Conservation (phyloP, 1,284 basidiomycete genomes). For the Pseudozyma tsukubaensis region DNA sequence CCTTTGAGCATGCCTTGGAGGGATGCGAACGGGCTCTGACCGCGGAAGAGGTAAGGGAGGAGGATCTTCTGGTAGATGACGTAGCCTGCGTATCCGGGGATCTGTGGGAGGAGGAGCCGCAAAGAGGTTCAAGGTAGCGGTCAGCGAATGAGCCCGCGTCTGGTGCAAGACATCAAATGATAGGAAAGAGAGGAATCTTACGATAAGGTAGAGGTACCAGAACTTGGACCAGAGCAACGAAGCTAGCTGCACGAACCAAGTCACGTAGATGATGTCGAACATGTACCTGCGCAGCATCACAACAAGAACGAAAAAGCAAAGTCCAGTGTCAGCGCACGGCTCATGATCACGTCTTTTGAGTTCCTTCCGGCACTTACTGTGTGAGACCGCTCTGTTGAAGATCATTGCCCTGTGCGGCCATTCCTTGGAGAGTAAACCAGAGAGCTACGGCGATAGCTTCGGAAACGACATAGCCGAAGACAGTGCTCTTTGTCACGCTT, state of each 20-base stretch:
- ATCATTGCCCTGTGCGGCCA: constrained; percentile 66
- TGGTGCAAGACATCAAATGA: background rate
- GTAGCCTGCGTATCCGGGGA: constrained; percentile 67
- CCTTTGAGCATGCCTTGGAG: constrained; percentile 22
- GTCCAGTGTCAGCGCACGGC: background rate
- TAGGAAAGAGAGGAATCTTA: constrained; percentile 33
- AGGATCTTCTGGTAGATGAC: constrained; percentile 61
- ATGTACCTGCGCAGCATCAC: constrained; percentile 59
- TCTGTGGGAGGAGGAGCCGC: constrained; percentile 42
- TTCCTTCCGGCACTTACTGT: constrained; percentile 46
- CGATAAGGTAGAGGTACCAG: constrained; percentile 66
- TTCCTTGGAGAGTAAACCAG: constrained; percentile 60
- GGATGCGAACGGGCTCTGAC: constrained; percentile 48
- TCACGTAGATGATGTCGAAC: constrained; percentile 69
- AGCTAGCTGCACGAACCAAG: constrained; percentile 68
- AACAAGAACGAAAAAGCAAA: background rate
- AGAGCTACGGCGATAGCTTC: constrained; percentile 62
- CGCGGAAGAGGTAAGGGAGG: constrained; percentile 59
- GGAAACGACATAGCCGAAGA: constrained; percentile 56
- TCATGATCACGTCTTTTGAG: background rate
- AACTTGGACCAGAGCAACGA: constrained; percentile 64
- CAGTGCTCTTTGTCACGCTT: constrained; percentile 26
- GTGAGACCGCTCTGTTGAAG: constrained; percentile 66
- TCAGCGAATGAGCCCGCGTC: background rate
- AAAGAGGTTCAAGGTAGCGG: background rate